These are phyloP conservation scores for Nakazawaea populi DNA, from an alignment of 805 yeast genomes.

Conservation along the genomic window DNA sequence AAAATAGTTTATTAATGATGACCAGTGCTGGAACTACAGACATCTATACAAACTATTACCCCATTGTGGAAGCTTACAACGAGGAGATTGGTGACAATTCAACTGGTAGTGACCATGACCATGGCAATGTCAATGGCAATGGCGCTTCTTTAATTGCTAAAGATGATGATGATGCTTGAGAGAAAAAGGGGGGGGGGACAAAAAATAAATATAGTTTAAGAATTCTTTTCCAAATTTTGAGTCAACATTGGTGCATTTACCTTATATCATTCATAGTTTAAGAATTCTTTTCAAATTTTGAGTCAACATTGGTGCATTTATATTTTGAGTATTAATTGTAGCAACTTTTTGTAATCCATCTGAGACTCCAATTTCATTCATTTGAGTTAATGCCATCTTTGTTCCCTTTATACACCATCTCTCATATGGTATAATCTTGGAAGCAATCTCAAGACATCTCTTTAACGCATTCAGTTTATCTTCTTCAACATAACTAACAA, in stretches of 20 bases:
- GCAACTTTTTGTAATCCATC: conserved; percentile 51
- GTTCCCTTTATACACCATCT: conserved; percentile 64
- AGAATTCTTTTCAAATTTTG: not conserved
- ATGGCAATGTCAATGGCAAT: no score
- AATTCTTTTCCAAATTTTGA: not conserved
- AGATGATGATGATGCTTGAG: not conserved
- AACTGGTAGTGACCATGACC: no score
- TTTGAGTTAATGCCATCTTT: conserved; percentile 44
- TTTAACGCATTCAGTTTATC: conserved; percentile 43
- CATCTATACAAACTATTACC: conserved; percentile 1
- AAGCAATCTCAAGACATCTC: conserved; percentile 45
- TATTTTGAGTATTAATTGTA: conserved; percentile 38
- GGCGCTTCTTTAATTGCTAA: not conserved
- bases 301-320: not conserved
- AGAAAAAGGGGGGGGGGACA: not conserved
- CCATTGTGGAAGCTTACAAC: not conserved
- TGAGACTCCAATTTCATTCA: conserved; percentile 30
- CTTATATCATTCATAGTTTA: not conserved
- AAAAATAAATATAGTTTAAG: not conserved
- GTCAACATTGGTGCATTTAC: not conserved
- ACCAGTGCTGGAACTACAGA: conserved; percentile 4
- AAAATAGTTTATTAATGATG: not conserved
- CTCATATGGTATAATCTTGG: conserved; percentile 36
- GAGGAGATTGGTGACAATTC: no score
- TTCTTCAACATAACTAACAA: conserved; percentile 38